Evolutionary conservation across 306 rosid species (phyloP).

Genomic region (Carpinus fangiana): DNA sequence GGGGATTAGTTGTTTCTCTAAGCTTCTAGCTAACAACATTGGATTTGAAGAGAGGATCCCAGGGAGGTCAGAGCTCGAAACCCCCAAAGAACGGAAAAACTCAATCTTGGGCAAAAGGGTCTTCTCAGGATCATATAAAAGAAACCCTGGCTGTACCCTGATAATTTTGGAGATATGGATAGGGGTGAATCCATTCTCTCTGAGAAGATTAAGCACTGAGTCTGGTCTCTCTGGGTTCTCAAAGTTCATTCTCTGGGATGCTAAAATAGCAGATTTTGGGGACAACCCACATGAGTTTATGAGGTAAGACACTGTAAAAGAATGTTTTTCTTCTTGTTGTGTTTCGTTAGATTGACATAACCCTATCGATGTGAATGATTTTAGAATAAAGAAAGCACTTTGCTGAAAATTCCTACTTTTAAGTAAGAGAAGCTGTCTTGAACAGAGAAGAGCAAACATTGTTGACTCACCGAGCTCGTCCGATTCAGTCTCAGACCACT

Average conservation of each 20-base stretch:
- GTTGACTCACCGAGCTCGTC: background rate
- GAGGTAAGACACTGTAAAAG: conserved; percentile 36
- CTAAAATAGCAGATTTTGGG: conserved; percentile 26
- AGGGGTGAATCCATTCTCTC: conserved; percentile 16
- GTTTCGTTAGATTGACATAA: background rate
- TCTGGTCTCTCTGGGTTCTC: conserved; percentile 24
- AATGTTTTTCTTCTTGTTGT: background rate
- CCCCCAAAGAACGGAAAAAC: conserved; percentile 35
- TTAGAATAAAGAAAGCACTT: background rate
- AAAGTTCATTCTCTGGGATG: conserved; percentile 1
- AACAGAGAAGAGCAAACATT: background rate
- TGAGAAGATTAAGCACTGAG: conserved; percentile 29
- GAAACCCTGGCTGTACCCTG: conserved; percentile 6
- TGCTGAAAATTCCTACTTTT: background rate
- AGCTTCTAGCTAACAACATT: conserved; percentile 1
- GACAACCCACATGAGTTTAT: conserved; percentile 38
- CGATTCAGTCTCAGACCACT: background rate
- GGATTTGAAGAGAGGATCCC: conserved; percentile 16
- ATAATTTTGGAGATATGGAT: conserved; percentile 31
- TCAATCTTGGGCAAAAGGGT: conserved; percentile 40
- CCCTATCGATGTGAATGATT: background rate
- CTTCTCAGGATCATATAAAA: conserved; percentile 19
- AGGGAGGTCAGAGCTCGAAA: conserved; percentile 32
- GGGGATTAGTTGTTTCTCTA: conserved; percentile 25
- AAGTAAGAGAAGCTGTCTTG: background rate